A percentile compares a stretch with the other conserved stretches of the same genome.
Conservation (phyloP, 2,329 filamentous ascomycete species). For the Penicillium sumatraense region DNA sequence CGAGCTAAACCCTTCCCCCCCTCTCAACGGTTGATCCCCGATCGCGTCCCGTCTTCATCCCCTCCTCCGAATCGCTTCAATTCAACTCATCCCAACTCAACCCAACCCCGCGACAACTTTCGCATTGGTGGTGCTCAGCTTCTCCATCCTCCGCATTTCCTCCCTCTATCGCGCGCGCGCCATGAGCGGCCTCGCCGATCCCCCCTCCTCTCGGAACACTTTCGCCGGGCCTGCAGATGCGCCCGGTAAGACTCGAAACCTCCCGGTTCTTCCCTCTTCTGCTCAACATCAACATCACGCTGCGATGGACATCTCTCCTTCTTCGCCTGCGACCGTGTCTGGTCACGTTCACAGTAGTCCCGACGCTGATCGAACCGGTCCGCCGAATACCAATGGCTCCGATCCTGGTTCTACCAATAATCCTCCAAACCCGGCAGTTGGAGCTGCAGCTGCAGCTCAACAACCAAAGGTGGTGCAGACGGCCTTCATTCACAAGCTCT, state of each 20-base stretch:
- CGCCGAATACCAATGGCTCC: conserved; percentile 41
- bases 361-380: conserved; percentile 50
- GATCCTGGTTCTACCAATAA: conserved; percentile 34
- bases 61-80: conserved; percentile 1
- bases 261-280: conserved; percentile 54
- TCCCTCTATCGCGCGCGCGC: conserved; percentile 25
- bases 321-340: conserved; percentile 49
- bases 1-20: conserved; percentile 24
- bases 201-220: conserved; percentile 47
- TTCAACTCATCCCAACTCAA: too few species aligned
- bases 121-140: conserved; percentile 1
- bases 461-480: conserved; percentile 98
- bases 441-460: conserved; percentile 65
- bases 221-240: conserved; percentile 49
- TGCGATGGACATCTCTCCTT: conserved; percentile 61
- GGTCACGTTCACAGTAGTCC: conserved; percentile 54
- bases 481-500: conserved; percentile 98
- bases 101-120: background rate
- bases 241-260: conserved; percentile 54
- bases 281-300: conserved; percentile 42
- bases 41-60: conserved; percentile 10
- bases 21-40: conserved; percentile 18
- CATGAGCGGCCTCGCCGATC: conserved; percentile 49
- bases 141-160: background rate
- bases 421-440: conserved; percentile 39